A percentile compares a stretch with the other conserved stretches of the same genome.
Conservation (phyloP, 2,329 filamentous ascomycete genomes). For the Pestalotiopsis sp. region DNA sequence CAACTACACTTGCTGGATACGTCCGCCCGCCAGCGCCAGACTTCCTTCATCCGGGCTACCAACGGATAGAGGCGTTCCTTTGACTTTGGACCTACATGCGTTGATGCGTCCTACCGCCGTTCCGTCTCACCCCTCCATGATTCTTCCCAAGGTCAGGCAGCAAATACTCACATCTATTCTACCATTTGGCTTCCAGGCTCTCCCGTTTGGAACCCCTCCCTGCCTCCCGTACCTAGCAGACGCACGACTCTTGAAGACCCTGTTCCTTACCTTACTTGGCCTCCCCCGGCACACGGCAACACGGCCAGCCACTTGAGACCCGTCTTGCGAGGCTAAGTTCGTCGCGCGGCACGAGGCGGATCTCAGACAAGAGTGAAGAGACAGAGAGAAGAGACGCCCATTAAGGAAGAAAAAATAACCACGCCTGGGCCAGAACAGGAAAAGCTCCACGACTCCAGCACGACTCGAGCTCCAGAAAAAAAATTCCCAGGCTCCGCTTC, state of each 20-base stretch:
- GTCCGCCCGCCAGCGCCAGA: not conserved
- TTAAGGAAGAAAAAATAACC: not conserved
- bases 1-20: not conserved
- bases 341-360: constrained; percentile 1
- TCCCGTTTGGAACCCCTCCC: not conserved
- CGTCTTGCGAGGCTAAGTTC: not conserved
- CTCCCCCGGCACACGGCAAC: not conserved
- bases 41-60: not conserved
- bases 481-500: not conserved
- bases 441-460: not conserved
- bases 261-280: not conserved
- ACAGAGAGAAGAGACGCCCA: not conserved
- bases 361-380: constrained; percentile 1
- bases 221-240: not conserved
- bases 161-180: not conserved
- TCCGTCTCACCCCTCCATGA: not conserved
- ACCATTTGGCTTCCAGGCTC: not conserved
- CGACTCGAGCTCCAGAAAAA: constrained; percentile 2
- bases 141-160: not conserved
- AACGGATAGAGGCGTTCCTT: not conserved
- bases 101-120: not conserved
- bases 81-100: not conserved
- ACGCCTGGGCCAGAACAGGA: not conserved
- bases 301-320: not conserved
- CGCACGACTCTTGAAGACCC: not conserved